Evolutionary conservation across 352 stramenopile species (phyloP).

Genomic region (Globisporangium mamillatum): DNA sequence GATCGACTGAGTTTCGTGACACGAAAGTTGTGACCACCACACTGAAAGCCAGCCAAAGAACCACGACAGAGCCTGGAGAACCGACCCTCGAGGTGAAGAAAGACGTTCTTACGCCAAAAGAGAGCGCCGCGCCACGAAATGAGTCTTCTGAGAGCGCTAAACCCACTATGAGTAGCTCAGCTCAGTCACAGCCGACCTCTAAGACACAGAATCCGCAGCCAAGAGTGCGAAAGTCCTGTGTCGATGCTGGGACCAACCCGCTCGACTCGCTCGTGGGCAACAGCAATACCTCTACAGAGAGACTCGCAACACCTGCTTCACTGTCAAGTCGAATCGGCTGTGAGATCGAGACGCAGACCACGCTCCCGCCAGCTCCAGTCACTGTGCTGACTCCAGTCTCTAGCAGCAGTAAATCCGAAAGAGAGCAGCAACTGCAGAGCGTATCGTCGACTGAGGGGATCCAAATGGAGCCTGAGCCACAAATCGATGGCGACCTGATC

Average conservation of each 20-base stretch:
- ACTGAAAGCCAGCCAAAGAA: background rate
- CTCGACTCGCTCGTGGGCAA: conserved; percentile 46
- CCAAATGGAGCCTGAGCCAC: conserved; percentile 15
- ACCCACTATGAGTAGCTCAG: background rate
- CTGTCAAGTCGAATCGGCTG: conserved; percentile 8
- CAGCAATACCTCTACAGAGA: conserved; percentile 1
- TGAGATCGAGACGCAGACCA: conserved; percentile 55
- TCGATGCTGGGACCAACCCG: conserved; percentile 54
- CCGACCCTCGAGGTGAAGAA: background rate
- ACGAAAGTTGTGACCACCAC: background rate
- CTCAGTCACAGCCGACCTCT: too few relatives aligned
- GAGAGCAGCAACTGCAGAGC: background rate
- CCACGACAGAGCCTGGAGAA: background rate
- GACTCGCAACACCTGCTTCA: background rate
- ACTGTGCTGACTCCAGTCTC: background rate
- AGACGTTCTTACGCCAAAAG: background rate
- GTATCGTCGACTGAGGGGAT: background rate
- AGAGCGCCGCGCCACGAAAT: background rate
- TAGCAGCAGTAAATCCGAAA: background rate
- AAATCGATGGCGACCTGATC: conserved; percentile 33
- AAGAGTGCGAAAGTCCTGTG: conserved; percentile 11
- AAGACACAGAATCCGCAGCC: background rate
- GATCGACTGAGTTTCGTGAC: background rate
- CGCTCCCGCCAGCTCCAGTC: conserved; percentile 34
- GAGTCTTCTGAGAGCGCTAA: background rate